Percentiles rank a stretch among this genome's conserved stretches.
phyloP scores from a whole-genome alignment of 306 rosid genomes.

The Trichosanthes cucumerina region DNA sequence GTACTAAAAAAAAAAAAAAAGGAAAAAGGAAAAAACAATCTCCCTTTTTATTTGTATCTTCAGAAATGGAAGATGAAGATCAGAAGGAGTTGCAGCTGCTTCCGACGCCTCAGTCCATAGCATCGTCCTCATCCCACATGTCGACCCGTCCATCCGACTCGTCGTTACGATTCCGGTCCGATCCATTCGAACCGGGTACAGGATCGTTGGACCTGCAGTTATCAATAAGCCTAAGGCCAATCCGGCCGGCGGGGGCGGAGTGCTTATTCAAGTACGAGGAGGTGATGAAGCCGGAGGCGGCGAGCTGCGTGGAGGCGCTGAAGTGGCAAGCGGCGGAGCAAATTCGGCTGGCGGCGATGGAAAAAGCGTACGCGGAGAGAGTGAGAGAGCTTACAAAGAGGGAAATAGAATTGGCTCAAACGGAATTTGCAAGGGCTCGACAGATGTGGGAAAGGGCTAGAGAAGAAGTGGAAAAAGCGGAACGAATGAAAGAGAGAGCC shows the following conservation, averaged over 20 bases:
- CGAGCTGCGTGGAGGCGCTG: constrained; percentile 45
- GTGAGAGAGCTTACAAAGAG: constrained; percentile 73
- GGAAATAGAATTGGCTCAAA: constrained; percentile 92
- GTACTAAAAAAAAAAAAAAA: not conserved
- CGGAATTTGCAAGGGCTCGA: constrained; percentile 81
- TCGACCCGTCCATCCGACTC: constrained; percentile 33
- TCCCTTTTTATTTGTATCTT: not conserved
- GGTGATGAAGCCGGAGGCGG: constrained; percentile 15
- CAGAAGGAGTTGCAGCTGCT: constrained; percentile 78
- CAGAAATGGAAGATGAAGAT: constrained; percentile 54
- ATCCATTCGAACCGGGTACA: not conserved
- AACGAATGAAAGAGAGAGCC: constrained; percentile 71
- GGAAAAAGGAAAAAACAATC: not conserved
- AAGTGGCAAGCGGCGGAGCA: constrained; percentile 98
- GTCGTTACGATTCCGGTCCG: constrained; percentile 38
- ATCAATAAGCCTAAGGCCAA: constrained; percentile 65
- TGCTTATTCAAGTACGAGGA: constrained; percentile 2
- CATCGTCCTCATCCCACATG: constrained; percentile 17
- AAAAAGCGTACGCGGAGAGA: constrained; percentile 84
- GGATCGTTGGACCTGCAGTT: constrained; percentile 69
- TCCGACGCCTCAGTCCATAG: constrained; percentile 36
- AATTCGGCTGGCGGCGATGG: constrained; percentile 81
- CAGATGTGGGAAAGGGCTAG: constrained; percentile 94
- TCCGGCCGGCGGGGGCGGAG: constrained; percentile 6
- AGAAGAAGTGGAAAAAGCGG: constrained; percentile 74